A percentile compares a stretch with the other conserved stretches of the same genome.
phyloP scores from a whole-genome alignment of 495 filamentous ascomycete species.

The Parmelia sp. region DNA sequence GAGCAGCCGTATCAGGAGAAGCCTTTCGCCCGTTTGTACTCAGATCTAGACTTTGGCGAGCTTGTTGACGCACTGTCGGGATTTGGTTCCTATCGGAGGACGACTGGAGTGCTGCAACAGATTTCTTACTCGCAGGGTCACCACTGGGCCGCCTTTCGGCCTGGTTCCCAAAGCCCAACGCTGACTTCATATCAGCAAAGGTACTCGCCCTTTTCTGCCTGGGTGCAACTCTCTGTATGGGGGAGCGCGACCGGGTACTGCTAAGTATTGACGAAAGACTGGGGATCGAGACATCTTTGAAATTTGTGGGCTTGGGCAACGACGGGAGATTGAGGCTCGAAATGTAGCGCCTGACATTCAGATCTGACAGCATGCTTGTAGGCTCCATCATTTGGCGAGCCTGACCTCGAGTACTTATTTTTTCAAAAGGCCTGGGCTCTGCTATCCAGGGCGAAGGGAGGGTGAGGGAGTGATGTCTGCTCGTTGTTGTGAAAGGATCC shows the following conservation, averaged over 20 bases:
- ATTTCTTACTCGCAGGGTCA: background rate
- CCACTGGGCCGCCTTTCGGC: background rate
- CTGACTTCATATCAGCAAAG: slow-evolving; percentile 14
- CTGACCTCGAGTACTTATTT: slow-evolving; percentile 29
- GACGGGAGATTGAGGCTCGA: slow-evolving; percentile 38
- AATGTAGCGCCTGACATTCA: slow-evolving; percentile 27
- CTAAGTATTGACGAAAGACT: slow-evolving; percentile 16
- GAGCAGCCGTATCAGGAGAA: slow-evolving; percentile 27
- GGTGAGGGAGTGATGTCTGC: slow-evolving; percentile 24
- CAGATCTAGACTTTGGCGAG: slow-evolving; percentile 25
- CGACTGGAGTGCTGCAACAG: background rate
- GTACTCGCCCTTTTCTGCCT: slow-evolving; percentile 22
- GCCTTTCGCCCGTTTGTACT: slow-evolving; percentile 31
- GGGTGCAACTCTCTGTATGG: slow-evolving; percentile 7
- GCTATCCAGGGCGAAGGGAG: slow-evolving; percentile 49
- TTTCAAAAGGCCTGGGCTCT: slow-evolving; percentile 39
- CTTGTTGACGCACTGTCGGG: too few relatives aligned
- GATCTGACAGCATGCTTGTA: slow-evolving; percentile 35
- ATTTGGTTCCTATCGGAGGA: background rate
- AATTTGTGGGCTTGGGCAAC: slow-evolving; percentile 42
- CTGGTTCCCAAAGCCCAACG: slow-evolving; percentile 25
- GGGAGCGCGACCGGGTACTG: slow-evolving; percentile 18
- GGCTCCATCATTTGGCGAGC: slow-evolving; percentile 38
- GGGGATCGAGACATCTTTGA: slow-evolving; percentile 28
- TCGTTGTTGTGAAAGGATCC: slow-evolving; percentile 21